Base-by-base conservation (phyloP, 78 protist genomes). In the Cavenderia fasciculata region DNA sequence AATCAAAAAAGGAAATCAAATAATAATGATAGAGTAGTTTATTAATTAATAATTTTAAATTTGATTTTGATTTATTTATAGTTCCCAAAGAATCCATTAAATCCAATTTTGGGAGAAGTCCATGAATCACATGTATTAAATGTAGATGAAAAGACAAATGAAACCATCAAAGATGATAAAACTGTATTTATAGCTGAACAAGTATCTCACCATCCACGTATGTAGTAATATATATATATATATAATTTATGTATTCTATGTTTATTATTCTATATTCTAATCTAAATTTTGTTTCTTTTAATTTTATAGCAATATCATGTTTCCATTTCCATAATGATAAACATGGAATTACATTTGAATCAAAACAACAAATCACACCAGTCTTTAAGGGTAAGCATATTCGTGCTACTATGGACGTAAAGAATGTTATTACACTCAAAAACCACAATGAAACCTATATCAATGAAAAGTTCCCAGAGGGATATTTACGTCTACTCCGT, bases 181-280 rank as follows among this genome's bases (percentile, higher is more conserved):
- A 79, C 88, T 6, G 18, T 23, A 10, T 79, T 79, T 36, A 52
- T 57, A 23, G 47, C 88, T 8, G 88, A 79, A 54, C 88, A 79
- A 66, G 52, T 79, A 19, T 66, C 77, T 31, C 88, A 79, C 52
- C 88, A 79, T 79, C 88, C 88, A 79, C 88, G n/a, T n/a, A n/a
- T n/a, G n/a, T n/a, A n/a, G n/a, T n/a, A n/a, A n/a, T n/a, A n/a
- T n/a, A n/a, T n/a, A n/a, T n/a, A n/a, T n/a, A n/a, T n/a, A n/a
- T n/a, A n/a, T n/a, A n/a, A n/a, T n/a, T n/a, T n/a, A n/a, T n/a
- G n/a, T n/a, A n/a, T n/a, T n/a, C n/a, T n/a, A n/a, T n/a, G n/a
- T n/a, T n/a, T n/a, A n/a, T n/a, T n/a, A n/a, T n/a, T n/a, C n/a
- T n/a, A n/a, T n/a, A n/a, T n/a, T n/a, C n/a, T n/a, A n/a, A n/a